phyloP scores from a whole-genome alignment of 345 rosid species.

The Brassica incana region DNA sequence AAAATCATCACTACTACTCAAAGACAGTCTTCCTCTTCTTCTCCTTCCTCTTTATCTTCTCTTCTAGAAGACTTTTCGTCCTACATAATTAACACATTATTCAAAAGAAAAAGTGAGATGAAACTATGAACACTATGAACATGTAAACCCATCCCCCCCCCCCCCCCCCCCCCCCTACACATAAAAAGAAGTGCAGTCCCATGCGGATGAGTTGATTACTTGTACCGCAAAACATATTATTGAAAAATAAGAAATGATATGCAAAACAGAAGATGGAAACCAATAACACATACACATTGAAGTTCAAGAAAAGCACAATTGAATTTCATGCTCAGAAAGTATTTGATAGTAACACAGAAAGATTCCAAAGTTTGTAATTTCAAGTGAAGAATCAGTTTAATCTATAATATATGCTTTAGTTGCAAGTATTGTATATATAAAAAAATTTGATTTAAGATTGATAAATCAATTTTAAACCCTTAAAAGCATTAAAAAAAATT shows the following conservation, averaged over 20 bases:
- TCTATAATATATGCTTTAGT: background rate
- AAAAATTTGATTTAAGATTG: background rate
- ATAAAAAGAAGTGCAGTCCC: too few species aligned
- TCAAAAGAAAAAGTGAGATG: background rate
- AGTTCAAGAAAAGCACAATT: background rate
- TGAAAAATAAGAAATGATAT: background rate
- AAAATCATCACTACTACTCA: background rate
- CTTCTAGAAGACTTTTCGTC: slow-evolving; percentile 12
- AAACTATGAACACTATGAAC: background rate
- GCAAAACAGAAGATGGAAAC: background rate
- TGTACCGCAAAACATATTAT: background rate
- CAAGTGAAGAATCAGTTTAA: background rate
- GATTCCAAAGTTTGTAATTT: too few species aligned
- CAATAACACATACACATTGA: background rate
- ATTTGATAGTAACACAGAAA: background rate
- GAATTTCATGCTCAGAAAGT: background rate
- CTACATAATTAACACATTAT: slow-evolving; percentile 16
- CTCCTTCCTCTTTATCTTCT: background rate
- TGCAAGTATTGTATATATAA: background rate
- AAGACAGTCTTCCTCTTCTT: background rate
- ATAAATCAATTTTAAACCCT: background rate
- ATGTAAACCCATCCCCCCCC: background rate
- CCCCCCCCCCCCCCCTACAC: background rate
- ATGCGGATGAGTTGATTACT: background rate
- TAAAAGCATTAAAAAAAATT: background rate